Base-by-base conservation (phyloP, 139 green algal species). In the Medakamo hakoo region DNA sequence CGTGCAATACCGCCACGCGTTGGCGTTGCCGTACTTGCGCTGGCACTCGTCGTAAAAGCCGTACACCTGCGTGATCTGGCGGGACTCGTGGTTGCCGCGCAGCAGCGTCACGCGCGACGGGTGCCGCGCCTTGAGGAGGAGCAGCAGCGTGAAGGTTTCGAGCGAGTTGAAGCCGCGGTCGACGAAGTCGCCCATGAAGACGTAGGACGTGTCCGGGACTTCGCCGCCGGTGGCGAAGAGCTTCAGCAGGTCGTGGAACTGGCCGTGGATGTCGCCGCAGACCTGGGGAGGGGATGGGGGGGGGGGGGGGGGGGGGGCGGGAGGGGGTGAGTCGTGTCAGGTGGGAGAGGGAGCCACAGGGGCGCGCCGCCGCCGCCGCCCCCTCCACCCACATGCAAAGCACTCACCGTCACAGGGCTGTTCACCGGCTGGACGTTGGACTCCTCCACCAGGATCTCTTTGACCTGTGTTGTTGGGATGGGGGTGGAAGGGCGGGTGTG, bases 111-210 rank as follows among this genome's bases (percentile, higher is more conserved):
- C 92, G 65, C 91, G 73, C 26, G 92, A 86, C 1, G 92, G 92
- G 61, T 90, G 95, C 9, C 87, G 78, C 1, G 90, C 88, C 73
- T 95, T 98, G 24, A 98, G 80, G 52, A 98, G 74, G 78, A 99
- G 81, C n/a, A 99, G 82, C 73, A 98, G 73, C 1, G 90, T 98
- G 74, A 99, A 98, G 5, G 91, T 82, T 80, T 99, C 93, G 27
- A 99, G 69, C 60, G 80, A 93, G 80, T 99, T 98, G 82, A 97
- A 99, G 9, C 93, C 93, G 2, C 93, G 77, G 77, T 99, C 93
- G 55, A 99, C 93, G 76, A 98, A 99, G 69, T 99, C 93, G 2
- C 93, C 92, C 92, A 99, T 97, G 77, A 99, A 99, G 61, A 99
- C 94, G 82, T 99, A 99, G 73, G 88, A 96, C 19, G 90, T 98